A percentile compares a stretch with the other conserved stretches of the same genome.
phyloP scores from a whole-genome alignment of 345 rosid genomes.

The Camelina hispida region DNA sequence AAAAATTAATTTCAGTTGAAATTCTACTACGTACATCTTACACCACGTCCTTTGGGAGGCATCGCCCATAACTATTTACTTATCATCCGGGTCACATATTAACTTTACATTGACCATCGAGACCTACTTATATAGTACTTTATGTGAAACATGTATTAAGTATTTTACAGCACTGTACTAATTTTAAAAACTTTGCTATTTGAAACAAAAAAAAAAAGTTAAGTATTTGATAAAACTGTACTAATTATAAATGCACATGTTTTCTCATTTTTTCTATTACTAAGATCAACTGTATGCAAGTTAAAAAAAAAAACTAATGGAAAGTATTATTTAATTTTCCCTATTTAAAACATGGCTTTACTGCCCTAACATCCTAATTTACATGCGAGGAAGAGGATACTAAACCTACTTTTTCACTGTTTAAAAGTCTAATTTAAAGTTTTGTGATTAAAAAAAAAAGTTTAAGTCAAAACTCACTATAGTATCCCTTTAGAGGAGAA shows the following conservation, averaged over 20 bases:
- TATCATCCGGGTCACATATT: conserved; percentile 31
- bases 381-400: not conserved
- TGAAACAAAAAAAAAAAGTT: too few relatives aligned
- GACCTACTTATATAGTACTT: conserved; percentile 29
- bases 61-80: conserved; percentile 37
- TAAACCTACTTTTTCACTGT: not conserved
- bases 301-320: not conserved
- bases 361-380: not conserved
- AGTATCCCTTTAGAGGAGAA: not conserved
- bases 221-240: conserved; percentile 1
- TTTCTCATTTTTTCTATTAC: not conserved
- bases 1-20: not conserved
- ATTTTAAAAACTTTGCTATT: conserved; percentile 14
- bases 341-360: not conserved
- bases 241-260: conserved; percentile 28
- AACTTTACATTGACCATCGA: conserved; percentile 42
- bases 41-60: conserved; percentile 33
- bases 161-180: conserved; percentile 16
- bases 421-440: not conserved
- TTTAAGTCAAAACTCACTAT: not conserved
- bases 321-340: not conserved
- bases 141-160: conserved; percentile 1
- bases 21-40: not conserved
- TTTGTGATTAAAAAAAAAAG: too few relatives aligned
- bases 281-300: too few relatives aligned